These are phyloP conservation scores for Daldinia bambusicola DNA, from an alignment of 495 filamentous ascomycete genomes.

Conservation along the genomic window DNA sequence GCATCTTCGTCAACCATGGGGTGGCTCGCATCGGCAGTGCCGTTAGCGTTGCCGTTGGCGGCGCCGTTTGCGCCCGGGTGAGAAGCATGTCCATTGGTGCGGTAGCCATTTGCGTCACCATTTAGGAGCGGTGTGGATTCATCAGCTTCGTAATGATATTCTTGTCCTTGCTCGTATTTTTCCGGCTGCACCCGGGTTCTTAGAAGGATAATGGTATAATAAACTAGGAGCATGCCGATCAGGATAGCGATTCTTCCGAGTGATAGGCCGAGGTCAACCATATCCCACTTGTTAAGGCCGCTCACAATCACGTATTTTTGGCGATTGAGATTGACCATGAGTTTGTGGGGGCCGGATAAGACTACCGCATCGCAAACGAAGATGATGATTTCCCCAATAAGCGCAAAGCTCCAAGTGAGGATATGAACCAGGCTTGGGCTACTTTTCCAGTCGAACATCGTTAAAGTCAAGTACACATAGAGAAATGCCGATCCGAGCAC, in stretches of 20 bases:
- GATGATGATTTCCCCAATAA: conserved; percentile 74
- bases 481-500: conserved; percentile 72
- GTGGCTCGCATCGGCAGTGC: conserved; percentile 42
- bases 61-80: conserved; percentile 41
- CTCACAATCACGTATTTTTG: conserved; percentile 34
- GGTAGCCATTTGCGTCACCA: conserved; percentile 49
- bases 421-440: conserved; percentile 79
- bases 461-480: conserved; percentile 73
- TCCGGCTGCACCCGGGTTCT: conserved; percentile 48
- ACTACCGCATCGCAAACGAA: conserved; percentile 70
- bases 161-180: conserved; percentile 53
- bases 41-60: conserved; percentile 45
- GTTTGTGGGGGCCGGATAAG: conserved; percentile 68
- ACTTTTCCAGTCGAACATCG: conserved; percentile 79
- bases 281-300: conserved; percentile 57
- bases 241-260: conserved; percentile 55
- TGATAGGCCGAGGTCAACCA: conserved; percentile 60
- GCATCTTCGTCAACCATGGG: conserved; percentile 57
- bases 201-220: conserved; percentile 46
- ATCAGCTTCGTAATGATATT: conserved; percentile 56
- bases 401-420: conserved; percentile 74
- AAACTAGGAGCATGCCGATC: conserved; percentile 55
- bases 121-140: conserved; percentile 63
- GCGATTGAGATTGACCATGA: conserved; percentile 44
- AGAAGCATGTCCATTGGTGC: conserved; percentile 44